Conservation (phyloP, 352 stramenopile genomes). For the Globisporangium nagaii region DNA sequence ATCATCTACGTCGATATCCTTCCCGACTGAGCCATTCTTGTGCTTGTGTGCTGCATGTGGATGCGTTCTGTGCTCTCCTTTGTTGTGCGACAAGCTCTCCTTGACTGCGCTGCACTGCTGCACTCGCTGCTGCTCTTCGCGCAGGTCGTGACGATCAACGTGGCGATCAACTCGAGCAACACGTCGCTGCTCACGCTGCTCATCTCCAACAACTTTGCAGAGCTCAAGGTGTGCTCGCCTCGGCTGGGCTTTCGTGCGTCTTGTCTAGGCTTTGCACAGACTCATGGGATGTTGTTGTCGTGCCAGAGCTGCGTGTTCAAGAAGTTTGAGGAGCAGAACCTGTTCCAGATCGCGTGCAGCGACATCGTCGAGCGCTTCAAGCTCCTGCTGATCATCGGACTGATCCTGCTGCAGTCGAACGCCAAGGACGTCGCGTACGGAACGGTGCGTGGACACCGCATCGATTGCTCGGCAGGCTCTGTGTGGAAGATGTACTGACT, state of each 20-base stretch:
- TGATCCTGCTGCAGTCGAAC: conserved; percentile 92
- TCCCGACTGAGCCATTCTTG: too few relatives aligned
- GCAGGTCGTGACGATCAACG: conserved; percentile 96
- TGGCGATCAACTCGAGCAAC: conserved; percentile 95
- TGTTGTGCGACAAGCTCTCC: too few relatives aligned
- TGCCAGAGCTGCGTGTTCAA: conserved; percentile 94
- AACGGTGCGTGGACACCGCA: conserved; percentile 34
- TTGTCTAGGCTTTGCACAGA: too few relatives aligned
- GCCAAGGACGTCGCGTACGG: conserved; percentile 67
- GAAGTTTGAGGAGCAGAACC: conserved; percentile 93
- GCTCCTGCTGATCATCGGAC: conserved; percentile 91
- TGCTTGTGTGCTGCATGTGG: too few relatives aligned
- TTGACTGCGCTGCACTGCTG: conserved; percentile 52
- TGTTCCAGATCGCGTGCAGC: conserved; percentile 98
- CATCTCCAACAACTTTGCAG: conserved; percentile 98
- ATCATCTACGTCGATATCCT: conserved; percentile 75
- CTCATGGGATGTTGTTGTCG: not conserved
- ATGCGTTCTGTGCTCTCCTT: too few relatives aligned
- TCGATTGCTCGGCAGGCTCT: too few relatives aligned
- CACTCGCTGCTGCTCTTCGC: conserved; percentile 95
- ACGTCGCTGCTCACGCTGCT: conserved; percentile 92
- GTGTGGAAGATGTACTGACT: too few relatives aligned
- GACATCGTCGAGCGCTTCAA: conserved; percentile 99
- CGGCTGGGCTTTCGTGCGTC: too few relatives aligned
- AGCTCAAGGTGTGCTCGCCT: conserved; percentile 94